Conservation (phyloP, 192 early-diverging fungal species). For the Podila clonocystis region DNA sequence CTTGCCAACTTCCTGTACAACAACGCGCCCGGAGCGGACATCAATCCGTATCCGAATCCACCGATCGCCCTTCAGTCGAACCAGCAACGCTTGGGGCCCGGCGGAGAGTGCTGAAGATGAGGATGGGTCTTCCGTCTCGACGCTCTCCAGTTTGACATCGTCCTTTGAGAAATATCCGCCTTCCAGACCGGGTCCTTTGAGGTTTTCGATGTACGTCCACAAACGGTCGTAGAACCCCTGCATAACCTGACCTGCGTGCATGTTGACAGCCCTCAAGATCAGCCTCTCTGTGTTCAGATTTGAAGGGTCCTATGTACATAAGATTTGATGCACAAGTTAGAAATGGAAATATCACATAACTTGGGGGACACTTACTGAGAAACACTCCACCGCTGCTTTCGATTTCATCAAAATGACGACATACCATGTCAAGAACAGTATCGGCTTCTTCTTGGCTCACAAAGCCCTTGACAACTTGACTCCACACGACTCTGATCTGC, state of each 20-base stretch:
- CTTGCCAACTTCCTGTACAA: constrained; percentile 54
- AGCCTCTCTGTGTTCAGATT: constrained; percentile 55
- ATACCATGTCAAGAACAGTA: constrained; percentile 31
- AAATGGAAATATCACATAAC: too few species aligned
- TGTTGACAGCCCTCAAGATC: constrained; percentile 54
- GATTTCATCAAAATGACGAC: neutral
- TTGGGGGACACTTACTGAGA: too few species aligned
- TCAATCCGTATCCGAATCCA: constrained; percentile 60
- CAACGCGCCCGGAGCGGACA: constrained; percentile 57
- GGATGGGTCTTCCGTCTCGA: constrained; percentile 24
- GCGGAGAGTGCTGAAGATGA: neutral
- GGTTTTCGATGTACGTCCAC: constrained; percentile 41
- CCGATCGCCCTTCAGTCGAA: constrained; percentile 56
- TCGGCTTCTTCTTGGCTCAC: constrained; percentile 13
- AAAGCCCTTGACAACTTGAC: constrained; percentile 34
- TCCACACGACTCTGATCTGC: constrained; percentile 53
- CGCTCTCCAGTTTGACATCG: constrained; percentile 19
- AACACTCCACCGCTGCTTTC: too few species aligned
- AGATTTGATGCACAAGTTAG: too few species aligned
- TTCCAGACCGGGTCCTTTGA: constrained; percentile 36
- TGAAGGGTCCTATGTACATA: constrained; percentile 44
- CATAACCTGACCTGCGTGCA: constrained; percentile 55
- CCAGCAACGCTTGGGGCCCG: constrained; percentile 37
- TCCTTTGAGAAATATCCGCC: constrained; percentile 27
- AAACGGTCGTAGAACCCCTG: constrained; percentile 55